Percentiles rank a stretch among this genome's conserved stretches.
Conservation (phyloP, 2,329 filamentous ascomycete genomes). For the Xylariaceae sp. region DNA sequence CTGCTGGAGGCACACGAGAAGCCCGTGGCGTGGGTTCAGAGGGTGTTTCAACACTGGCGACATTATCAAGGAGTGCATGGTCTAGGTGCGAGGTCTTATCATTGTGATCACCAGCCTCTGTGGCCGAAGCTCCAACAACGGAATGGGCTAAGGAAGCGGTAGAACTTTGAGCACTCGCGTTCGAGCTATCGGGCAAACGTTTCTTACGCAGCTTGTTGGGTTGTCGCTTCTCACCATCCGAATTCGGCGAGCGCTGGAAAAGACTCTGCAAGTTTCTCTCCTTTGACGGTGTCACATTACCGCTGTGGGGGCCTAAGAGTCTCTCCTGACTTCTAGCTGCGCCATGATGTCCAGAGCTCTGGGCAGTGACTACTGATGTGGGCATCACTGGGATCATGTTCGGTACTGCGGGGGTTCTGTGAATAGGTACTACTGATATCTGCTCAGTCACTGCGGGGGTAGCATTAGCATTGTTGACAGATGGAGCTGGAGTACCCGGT, state of each 20-base stretch:
- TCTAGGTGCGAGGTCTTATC: conserved; percentile 32
- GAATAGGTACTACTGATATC: conserved; percentile 18
- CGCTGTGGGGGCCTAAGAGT: conserved; percentile 38
- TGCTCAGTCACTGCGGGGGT: conserved; percentile 33
- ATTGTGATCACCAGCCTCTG: conserved; percentile 43
- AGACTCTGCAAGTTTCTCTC: conserved; percentile 65
- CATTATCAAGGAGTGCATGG: conserved; percentile 24
- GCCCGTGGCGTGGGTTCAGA: conserved; percentile 44
- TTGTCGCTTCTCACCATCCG: conserved; percentile 60
- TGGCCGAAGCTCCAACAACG: conserved; percentile 41
- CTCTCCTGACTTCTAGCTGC: conserved; percentile 47
- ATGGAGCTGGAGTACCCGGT: conserved; percentile 48
- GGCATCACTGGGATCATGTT: conserved; percentile 29
- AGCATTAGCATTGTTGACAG: conserved; percentile 38
- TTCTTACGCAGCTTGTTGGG: conserved; percentile 94
- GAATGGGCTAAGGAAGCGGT: conserved; percentile 62
- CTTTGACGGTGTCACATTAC: conserved; percentile 52
- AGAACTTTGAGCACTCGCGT: conserved; percentile 87
- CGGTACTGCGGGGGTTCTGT: conserved; percentile 27
- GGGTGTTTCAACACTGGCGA: conserved; percentile 28
- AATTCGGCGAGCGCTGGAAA: conserved; percentile 63
- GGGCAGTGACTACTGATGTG: conserved; percentile 21
- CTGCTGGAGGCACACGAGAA: conserved; percentile 42
- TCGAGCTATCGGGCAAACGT: conserved; percentile 66
- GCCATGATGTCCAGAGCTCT: conserved; percentile 30